A percentile compares a stretch with the other conserved stretches of the same genome.
Conservation (phyloP, 225 moss, liverwort and hornwort genomes). For the Thuidium tamariscinum region DNA sequence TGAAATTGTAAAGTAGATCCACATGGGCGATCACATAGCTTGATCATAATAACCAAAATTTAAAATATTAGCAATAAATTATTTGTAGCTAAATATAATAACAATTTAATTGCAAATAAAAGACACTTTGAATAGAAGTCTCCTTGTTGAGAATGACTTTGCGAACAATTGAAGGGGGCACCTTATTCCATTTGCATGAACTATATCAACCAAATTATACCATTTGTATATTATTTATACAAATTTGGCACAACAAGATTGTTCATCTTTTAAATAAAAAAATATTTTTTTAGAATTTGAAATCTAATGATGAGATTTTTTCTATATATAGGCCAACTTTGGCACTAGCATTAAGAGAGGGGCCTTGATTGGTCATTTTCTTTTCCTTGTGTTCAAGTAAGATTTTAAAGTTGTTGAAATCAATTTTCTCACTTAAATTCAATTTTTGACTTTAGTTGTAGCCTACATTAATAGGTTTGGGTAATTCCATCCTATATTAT, state of each 20-base stretch:
- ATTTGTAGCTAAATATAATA: neutral
- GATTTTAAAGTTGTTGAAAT: neutral
- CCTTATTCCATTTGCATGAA: neutral
- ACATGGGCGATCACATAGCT: neutral
- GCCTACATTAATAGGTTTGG: too few relatives aligned
- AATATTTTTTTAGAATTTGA: neutral
- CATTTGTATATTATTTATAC: neutral
- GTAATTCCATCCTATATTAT: neutral
- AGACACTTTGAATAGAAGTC: neutral
- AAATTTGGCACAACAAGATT: neutral
- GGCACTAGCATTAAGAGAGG: neutral
- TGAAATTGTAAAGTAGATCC: neutral
- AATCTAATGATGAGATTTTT: too few relatives aligned
- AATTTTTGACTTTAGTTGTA: neutral
- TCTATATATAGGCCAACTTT: neutral
- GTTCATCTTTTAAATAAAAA: too few relatives aligned
- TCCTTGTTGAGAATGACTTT: rapidly evolving
- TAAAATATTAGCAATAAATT: rapidly evolving
- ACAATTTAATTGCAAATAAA: neutral
- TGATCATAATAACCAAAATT: neutral
- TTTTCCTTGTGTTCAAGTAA: rapidly evolving
- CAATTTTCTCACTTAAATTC: neutral
- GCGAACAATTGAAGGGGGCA: rapidly evolving
- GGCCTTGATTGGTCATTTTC: rapidly evolving
- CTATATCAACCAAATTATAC: neutral